A percentile compares a stretch with the other conserved stretches of the same genome.
phyloP scores from a whole-genome alignment of 225 moss, liverwort and hornwort species.

The Bryoerythrophyllum caledonicum region DNA sequence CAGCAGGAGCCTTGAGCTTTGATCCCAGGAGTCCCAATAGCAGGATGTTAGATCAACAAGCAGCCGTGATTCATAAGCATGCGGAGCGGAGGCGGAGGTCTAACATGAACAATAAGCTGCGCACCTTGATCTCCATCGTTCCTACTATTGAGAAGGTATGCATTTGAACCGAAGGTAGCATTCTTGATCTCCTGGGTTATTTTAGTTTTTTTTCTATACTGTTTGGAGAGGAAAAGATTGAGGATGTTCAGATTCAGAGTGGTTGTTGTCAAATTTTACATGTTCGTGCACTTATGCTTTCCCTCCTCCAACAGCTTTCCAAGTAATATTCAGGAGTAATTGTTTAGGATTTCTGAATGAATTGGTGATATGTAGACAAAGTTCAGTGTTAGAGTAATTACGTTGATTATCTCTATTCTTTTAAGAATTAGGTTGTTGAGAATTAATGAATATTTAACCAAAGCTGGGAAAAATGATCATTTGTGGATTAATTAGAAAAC shows the following conservation, averaged over 20 bases:
- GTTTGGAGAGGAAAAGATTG: too few relatives aligned
- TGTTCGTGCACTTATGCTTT: background rate
- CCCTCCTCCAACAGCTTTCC: background rate
- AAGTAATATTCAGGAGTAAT: too few relatives aligned
- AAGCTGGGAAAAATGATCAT: too few relatives aligned
- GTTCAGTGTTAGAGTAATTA: too few relatives aligned
- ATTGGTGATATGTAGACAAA: too few relatives aligned
- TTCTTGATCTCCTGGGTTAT: background rate
- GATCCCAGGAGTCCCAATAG: constrained; percentile 31
- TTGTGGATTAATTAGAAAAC: too few relatives aligned
- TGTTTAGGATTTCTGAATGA: too few relatives aligned
- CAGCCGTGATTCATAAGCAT: constrained; percentile 30
- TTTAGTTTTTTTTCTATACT: too few relatives aligned
- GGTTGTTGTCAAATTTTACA: background rate
- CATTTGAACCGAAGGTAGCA: background rate
- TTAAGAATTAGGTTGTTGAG: background rate
- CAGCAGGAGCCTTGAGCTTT: background rate
- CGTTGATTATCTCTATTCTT: too few relatives aligned
- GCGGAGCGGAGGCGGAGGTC: constrained; percentile 36
- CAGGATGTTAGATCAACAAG: constrained; percentile 19
- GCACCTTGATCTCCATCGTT: constrained; percentile 44
- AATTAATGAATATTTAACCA: too few relatives aligned
- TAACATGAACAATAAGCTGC: constrained; percentile 32
- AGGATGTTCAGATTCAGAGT: background rate
- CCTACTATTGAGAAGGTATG: constrained; percentile 51